Percentiles rank a stretch among this genome's conserved stretches.
phyloP scores from a whole-genome alignment of 768 basidiomycete genomes.

The Hypholoma sublateritium region DNA sequence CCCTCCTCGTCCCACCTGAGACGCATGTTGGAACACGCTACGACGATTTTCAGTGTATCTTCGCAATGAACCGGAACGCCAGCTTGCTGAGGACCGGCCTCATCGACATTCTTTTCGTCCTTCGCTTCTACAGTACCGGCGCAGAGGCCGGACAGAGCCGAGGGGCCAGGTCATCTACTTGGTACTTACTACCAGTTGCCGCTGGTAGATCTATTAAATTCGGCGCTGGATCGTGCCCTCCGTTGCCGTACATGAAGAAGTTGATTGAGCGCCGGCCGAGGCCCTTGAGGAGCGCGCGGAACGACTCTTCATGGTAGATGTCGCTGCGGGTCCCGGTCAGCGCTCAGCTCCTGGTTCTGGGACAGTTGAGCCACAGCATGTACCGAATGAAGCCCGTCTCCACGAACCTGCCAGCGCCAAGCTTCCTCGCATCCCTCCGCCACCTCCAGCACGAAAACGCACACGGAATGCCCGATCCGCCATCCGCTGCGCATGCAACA shows the following conservation, averaged over 20 bases:
- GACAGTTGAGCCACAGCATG: slow-evolving; percentile 67
- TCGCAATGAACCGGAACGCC: slow-evolving; percentile 78
- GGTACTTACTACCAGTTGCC: too few species aligned
- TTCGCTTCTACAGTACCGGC: slow-evolving; percentile 59
- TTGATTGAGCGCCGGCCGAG: too few species aligned
- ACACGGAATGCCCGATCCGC: too few species aligned
- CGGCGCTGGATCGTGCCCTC: too few species aligned
- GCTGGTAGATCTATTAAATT: too few species aligned
- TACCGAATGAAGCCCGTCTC: slow-evolving; percentile 63
- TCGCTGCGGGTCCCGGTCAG: slow-evolving; percentile 49
- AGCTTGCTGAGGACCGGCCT: slow-evolving; percentile 82
- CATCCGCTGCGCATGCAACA: slow-evolving; percentile 39
- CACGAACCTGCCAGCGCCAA: slow-evolving; percentile 42
- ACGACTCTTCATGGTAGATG: too few species aligned
- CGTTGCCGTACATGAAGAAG: too few species aligned
- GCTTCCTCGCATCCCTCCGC: slow-evolving; percentile 50
- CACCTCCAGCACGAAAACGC: slow-evolving; percentile 47
- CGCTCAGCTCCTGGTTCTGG: slow-evolving; percentile 60
- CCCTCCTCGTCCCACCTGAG: slow-evolving; percentile 34
- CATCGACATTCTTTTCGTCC: slow-evolving; percentile 77
- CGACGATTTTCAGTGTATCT: slow-evolving; percentile 82
- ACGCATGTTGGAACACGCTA: slow-evolving; percentile 79
- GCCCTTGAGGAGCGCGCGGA: too few species aligned
- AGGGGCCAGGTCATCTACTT: too few species aligned
- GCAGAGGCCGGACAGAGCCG: slow-evolving; percentile 16